A percentile compares a stretch with the other conserved stretches of the same genome.
These are phyloP conservation scores for Trypanosoma platydactyli DNA, from an alignment of 208 protist species.

Conservation along the genomic window DNA sequence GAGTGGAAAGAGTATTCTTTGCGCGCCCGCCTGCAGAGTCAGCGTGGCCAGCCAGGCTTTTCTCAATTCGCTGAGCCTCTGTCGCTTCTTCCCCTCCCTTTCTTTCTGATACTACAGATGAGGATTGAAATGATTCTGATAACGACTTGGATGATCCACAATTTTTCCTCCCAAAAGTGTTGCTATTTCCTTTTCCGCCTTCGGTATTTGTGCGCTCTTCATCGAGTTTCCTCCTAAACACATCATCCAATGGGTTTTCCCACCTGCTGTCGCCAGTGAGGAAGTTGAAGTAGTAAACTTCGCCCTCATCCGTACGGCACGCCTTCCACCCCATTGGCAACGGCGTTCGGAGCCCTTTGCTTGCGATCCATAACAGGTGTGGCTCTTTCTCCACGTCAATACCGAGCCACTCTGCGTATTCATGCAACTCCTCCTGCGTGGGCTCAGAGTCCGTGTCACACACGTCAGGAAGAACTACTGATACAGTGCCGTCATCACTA, in stretches of 20 bases:
- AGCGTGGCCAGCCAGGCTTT: constrained; percentile 19
- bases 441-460: constrained; percentile 89
- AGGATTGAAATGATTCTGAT: no score
- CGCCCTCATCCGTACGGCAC: constrained; percentile 81
- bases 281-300: constrained; percentile 97
- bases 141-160: no score
- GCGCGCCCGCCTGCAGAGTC: not conserved
- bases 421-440: constrained; percentile 80
- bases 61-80: constrained; percentile 19
- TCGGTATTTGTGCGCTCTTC: constrained; percentile 46
- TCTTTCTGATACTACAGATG: not conserved
- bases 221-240: constrained; percentile 77
- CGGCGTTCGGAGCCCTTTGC: constrained; percentile 89
- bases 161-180: constrained; percentile 2
- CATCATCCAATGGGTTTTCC: constrained; percentile 93
- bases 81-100: not conserved
- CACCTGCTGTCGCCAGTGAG: constrained; percentile 87
- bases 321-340: constrained; percentile 91
- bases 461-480: constrained; percentile 86
- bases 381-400: constrained; percentile 80
- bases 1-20: not conserved
- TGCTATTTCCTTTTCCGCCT: not conserved
- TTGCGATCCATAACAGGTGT: constrained; percentile 89
- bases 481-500: constrained; percentile 79
- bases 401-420: constrained; percentile 94